These are phyloP conservation scores for Scopulariopsis brevicaulis DNA, from an alignment of 2,329 filamentous ascomycete species.

Conservation along the genomic window DNA sequence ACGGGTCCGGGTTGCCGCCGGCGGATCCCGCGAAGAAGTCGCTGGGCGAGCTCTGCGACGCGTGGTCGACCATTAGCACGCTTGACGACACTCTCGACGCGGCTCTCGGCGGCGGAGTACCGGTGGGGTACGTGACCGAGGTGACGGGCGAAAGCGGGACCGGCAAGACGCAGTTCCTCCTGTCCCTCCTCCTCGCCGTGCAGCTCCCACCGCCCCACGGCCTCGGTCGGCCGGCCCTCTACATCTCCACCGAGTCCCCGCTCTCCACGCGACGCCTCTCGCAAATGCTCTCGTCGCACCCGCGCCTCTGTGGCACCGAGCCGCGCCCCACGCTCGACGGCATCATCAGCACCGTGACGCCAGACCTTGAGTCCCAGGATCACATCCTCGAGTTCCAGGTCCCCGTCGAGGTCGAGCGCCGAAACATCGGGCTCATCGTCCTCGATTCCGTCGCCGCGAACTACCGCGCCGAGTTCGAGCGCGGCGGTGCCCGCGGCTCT, in stretches of 20 bases:
- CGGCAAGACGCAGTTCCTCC: conserved; percentile 89
- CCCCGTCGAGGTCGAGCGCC: conserved; percentile 67
- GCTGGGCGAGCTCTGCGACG: background rate
- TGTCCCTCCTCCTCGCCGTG: conserved; percentile 71
- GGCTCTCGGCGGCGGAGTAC: conserved; percentile 66
- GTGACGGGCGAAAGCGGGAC: conserved; percentile 87
- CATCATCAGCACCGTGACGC: conserved; percentile 71
- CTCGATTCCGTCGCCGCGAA: conserved; percentile 92
- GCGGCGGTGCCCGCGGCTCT: conserved; percentile 29
- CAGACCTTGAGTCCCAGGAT: conserved; percentile 88
- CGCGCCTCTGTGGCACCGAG: conserved; percentile 32
- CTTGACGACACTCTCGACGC: conserved; percentile 63
- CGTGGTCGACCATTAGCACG: conserved; percentile 61
- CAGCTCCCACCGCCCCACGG: conserved; percentile 70
- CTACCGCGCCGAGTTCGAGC: conserved; percentile 83
- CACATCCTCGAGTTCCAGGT: conserved; percentile 91
- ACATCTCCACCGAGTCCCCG: conserved; percentile 86
- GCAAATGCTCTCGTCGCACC: conserved; percentile 64
- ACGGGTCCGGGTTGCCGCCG: background rate
- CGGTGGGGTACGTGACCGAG: conserved; percentile 73
- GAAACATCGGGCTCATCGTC: conserved; percentile 70
- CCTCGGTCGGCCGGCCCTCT: conserved; percentile 64
- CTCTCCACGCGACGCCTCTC: conserved; percentile 71
- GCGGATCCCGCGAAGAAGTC: background rate
- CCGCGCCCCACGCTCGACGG: conserved; percentile 54